Percentiles rank a stretch among this genome's conserved stretches.
phyloP scores from a whole-genome alignment of 768 basidiomycete species.

The Rhodotorula taiwanensis region DNA sequence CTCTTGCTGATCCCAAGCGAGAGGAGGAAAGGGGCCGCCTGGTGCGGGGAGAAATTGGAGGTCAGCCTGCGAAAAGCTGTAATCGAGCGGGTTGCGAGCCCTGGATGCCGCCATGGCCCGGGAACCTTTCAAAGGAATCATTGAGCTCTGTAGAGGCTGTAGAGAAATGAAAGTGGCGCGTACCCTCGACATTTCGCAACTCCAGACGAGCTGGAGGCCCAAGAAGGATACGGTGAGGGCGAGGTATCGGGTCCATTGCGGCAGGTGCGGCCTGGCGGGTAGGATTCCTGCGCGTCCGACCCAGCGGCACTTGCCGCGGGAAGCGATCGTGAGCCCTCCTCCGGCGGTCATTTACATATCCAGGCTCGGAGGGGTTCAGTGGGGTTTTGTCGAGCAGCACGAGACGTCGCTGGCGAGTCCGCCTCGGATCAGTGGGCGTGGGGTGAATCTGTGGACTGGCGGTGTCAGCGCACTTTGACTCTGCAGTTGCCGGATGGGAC shows the following conservation, averaged over 20 bases:
- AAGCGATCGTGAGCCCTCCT: neutral
- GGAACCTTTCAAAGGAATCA: no score
- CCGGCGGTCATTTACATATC: conserved; percentile 11
- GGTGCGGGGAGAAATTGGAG: neutral
- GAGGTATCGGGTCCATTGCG: conserved; percentile 61
- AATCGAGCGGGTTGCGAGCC: neutral
- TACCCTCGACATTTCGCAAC: conserved; percentile 91
- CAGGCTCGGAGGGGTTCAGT: no score
- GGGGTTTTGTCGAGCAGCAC: no score
- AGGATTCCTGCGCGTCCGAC: conserved; percentile 22
- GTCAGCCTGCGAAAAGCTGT: no score
- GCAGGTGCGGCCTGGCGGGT: conserved; percentile 49
- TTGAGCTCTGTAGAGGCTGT: no score
- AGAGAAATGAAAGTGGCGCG: no score
- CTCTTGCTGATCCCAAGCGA: conserved; percentile 82
- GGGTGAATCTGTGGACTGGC: no score
- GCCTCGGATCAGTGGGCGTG: no score
- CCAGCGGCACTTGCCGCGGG: conserved; percentile 3
- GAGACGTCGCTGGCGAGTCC: no score
- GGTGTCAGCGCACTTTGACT: no score
- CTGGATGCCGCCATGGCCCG: no score
- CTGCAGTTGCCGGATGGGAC: no score
- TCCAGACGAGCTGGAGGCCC: conserved; percentile 86
- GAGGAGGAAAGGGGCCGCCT: conserved; percentile 76
- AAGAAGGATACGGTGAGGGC: conserved; percentile 68